phyloP scores from a whole-genome alignment of 225 moss, liverwort and hornwort genomes.

The Rhytidiadelphus loreus region DNA sequence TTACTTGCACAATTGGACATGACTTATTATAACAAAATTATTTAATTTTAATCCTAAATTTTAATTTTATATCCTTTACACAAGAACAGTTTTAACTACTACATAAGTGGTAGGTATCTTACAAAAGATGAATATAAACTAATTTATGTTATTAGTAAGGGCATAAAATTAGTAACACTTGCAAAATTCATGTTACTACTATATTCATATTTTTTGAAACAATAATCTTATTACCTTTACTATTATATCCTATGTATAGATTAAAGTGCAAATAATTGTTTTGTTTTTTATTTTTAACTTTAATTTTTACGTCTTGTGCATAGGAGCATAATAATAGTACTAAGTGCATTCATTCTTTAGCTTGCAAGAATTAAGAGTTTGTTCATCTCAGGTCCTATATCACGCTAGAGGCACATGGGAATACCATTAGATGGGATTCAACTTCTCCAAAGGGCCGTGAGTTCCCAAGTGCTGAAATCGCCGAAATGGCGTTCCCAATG shows the following conservation, averaged over 20 bases:
- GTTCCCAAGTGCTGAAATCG: too few relatives aligned
- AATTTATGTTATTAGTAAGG: background rate
- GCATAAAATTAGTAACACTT: background rate
- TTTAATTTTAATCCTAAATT: too few relatives aligned
- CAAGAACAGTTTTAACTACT: accelerated
- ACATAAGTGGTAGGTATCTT: background rate
- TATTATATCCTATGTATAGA: background rate
- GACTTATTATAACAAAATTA: too few relatives aligned
- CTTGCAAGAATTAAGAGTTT: background rate
- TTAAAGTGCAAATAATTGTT: background rate
- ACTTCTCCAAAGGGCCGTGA: too few relatives aligned
- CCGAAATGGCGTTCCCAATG: too few relatives aligned
- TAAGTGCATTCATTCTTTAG: background rate
- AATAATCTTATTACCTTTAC: background rate
- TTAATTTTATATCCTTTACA: background rate
- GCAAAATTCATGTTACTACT: background rate
- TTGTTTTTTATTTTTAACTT: background rate
- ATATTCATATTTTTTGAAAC: background rate
- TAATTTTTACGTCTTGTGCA: background rate
- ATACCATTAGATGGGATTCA: too few relatives aligned
- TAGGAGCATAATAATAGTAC: background rate
- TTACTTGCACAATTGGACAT: background rate
- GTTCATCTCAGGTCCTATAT: accelerated
- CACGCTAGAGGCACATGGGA: accelerated
- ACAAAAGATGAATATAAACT: background rate